Base-by-base conservation (phyloP, 2,329 filamentous ascomycete genomes). In the Rhinocladiella mackenziei region DNA sequence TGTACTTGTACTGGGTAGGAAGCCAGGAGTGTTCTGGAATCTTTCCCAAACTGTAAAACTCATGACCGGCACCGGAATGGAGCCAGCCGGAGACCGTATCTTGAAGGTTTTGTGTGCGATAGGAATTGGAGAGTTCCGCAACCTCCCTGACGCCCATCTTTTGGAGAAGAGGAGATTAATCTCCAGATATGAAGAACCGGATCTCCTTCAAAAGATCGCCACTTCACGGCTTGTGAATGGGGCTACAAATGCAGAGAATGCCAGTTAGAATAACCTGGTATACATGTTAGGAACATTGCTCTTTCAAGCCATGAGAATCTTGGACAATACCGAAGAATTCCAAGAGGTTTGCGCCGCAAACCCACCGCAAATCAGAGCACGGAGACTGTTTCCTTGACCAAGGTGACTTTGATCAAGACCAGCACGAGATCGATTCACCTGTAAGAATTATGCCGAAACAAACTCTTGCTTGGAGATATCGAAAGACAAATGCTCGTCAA, bases 361-460 rank as follows among this genome's bases (percentile, higher is more conserved):
- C 45, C 45, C 50, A 50, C 45, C 50, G 43, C 50, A 23, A 53
- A 43, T 37, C 50, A 52, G 45, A 49, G 39, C n/a, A 40, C 38
- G 25, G 28, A 13, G 18, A 42, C 43, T 53, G 50, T 46, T 48
- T 46, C 20, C 22, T 37, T 18, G 28, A 14, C 25, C 43, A 39
- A 43, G 43, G 36, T 25, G n/a, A 19, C 36, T 37, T n/a, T 46
- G 46, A 50, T 38, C 32, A 41, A 18, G 28, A 44, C 31, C 28
- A 45, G 40, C 42, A 50, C 20, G 5, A 32, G 15, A 32, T 46
- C 34, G 40, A 44, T 31, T 13, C 31, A 20, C 17, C 20, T 29
- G 36, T 28, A 29, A 36, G 33, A 48, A 38, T 39, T 43, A 39
- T 36, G 42, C 42, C 33, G 38, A 35, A 43, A 34, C 45, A 28